Evolutionary conservation across 2,329 filamentous ascomycete species (phyloP), one percentile per base, ranked within the genome.

Genomic region (Trichophyton mentagrophytes): DNA sequence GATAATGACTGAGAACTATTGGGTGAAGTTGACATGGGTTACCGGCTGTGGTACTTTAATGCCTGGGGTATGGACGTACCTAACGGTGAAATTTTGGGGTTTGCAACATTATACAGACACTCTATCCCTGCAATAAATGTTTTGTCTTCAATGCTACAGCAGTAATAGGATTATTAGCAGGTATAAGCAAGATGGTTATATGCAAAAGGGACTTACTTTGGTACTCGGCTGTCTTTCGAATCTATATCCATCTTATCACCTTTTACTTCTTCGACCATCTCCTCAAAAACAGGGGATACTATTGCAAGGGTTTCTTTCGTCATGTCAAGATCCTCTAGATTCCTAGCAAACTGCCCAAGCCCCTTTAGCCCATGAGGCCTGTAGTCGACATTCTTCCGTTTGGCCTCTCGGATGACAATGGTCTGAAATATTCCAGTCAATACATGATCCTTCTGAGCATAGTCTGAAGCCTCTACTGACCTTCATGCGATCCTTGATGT

Each of bases 331-430:
- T 91, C 87, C 25, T 80, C 79, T 55, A 87, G 80, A 13, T 82
- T 82, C 42, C 81, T 80, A n/a, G 84, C 82, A 67, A 92, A 88
- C 60, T 84, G 80, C 69, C 88, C 90, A 3, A 96, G 77, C 38
- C 83, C 85, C 60, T 78, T 77, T 64, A 96, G 82, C 0, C 89
- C 88, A 71, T 89, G 80, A 20, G 87, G 86, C 13, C 88, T 84
- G 73, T 97, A 99, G 6, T 79, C 78, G n/a, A 85, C 82, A 68
- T 96, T 96, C 69, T 91, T 92, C 36, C 93, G 83, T 77, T 93
- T 96, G 7, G 90, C 90, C 79, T 99, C 93, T 61, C 92, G 83
- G 15, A 92, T 72, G 3, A 83, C 82, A 65, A 96, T 87, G 4
- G 64, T 68, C 80, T 91, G 63, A 59, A 59, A 58, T 40, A 38